phyloP scores from a whole-genome alignment of 2,329 filamentous ascomycete species.

The Parafenestella ontariensis region DNA sequence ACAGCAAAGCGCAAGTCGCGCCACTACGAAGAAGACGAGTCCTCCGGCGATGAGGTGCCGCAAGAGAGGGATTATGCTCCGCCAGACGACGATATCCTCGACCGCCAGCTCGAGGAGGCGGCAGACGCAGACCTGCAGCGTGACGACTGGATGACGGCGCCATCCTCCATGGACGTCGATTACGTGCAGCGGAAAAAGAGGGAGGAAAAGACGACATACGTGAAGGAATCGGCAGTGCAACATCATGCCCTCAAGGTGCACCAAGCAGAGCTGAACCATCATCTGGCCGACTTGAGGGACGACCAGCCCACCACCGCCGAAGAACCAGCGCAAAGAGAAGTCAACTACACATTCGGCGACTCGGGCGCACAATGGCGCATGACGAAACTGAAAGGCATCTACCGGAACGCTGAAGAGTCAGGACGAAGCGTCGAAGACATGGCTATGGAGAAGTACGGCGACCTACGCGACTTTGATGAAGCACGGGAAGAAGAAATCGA shows the following conservation, averaged over 20 bases:
- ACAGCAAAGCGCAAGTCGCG: slow-evolving; percentile 42
- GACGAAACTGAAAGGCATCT: slow-evolving; percentile 89
- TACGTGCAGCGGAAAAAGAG: slow-evolving; percentile 72
- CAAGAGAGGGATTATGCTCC: slow-evolving; percentile 55
- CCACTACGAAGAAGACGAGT: slow-evolving; percentile 42
- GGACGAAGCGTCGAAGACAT: slow-evolving; percentile 79
- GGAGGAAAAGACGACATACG: slow-evolving; percentile 52
- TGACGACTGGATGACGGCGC: slow-evolving; percentile 94
- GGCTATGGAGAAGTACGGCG: slow-evolving; percentile 81
- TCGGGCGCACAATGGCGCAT: slow-evolving; percentile 92
- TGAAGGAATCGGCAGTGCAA: slow-evolving; percentile 57
- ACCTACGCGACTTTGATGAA: slow-evolving; percentile 85
- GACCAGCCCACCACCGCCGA: slow-evolving; percentile 38
- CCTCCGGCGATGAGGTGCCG: slow-evolving; percentile 40
- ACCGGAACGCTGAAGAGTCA: slow-evolving; percentile 76
- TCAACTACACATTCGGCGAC: slow-evolving; percentile 89
- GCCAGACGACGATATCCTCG: slow-evolving; percentile 53
- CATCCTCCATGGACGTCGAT: slow-evolving; percentile 81
- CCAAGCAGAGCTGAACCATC: slow-evolving; percentile 79
- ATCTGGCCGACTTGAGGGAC: slow-evolving; percentile 64
- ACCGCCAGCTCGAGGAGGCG: slow-evolving; percentile 50
- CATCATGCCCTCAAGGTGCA: slow-evolving; percentile 77
- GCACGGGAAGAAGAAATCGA: slow-evolving; percentile 93
- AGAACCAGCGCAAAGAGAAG: slow-evolving; percentile 64
- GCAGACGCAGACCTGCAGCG: slow-evolving; percentile 61